These are phyloP conservation scores for Cylindrotheca closterium DNA, from an alignment of 108 stramenopile genomes.

Conservation along the genomic window DNA sequence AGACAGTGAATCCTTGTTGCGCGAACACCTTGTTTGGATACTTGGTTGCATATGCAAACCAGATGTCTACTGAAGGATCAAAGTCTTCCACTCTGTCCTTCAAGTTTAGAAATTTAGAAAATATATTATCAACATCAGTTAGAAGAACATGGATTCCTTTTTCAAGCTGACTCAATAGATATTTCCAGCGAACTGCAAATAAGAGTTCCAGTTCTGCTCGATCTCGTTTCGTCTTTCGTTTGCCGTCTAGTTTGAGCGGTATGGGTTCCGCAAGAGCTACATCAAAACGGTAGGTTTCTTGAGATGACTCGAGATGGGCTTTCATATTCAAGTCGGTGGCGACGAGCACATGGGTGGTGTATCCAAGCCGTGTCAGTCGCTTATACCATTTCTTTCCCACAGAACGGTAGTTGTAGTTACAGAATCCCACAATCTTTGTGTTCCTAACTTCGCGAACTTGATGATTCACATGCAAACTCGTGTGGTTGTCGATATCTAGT, in stretches of 20 bases:
- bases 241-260: not conserved
- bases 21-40: constrained; percentile 30
- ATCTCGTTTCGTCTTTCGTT: constrained; percentile 11
- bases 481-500: too few species aligned
- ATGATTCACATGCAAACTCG: too few species aligned
- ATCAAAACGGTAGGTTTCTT: constrained; percentile 6
- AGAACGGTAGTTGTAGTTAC: constrained; percentile 26
- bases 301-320: constrained; percentile 15
- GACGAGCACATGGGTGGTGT: constrained; percentile 18
- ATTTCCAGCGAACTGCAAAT: constrained; percentile 31
- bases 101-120: constrained; percentile 37
- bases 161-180: constrained; percentile 27
- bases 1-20: constrained; percentile 38
- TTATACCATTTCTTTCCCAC: constrained; percentile 43
- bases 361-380: constrained; percentile 35
- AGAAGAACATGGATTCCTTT: constrained; percentile 38
- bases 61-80: constrained; percentile 32
- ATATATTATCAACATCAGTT: constrained; percentile 60
- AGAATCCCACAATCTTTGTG: constrained; percentile 45
- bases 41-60: constrained; percentile 45
- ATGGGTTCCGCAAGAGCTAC: constrained; percentile 4
- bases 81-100: constrained; percentile 17
- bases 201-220: constrained; percentile 19
- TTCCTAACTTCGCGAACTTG: not conserved
- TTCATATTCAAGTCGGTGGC: constrained; percentile 13